Conservation (phyloP, 2,329 filamentous ascomycete genomes). For the Neophaeococcomyces mojaviensis region DNA sequence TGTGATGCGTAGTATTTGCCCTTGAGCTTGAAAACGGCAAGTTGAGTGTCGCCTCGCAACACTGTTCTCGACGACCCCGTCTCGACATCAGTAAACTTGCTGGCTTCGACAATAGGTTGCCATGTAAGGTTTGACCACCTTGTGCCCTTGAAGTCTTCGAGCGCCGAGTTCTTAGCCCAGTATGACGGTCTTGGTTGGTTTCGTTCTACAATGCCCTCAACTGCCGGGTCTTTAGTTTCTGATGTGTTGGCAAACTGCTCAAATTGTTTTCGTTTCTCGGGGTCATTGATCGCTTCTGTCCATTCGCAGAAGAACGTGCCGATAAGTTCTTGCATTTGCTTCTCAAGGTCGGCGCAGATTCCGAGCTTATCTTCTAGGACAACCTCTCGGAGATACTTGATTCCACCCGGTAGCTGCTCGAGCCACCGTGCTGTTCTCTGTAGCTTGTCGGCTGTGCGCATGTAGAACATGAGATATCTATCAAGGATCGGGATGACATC, state of each 20-base stretch:
- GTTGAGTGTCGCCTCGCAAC: constrained; percentile 81
- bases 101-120: constrained; percentile 69
- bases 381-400: constrained; percentile 74
- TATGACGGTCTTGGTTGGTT: constrained; percentile 66
- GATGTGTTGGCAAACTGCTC: constrained; percentile 75
- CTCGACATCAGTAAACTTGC: constrained; percentile 61
- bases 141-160: constrained; percentile 64
- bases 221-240: constrained; percentile 55
- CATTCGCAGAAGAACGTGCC: constrained; percentile 85
- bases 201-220: constrained; percentile 66
- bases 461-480: constrained; percentile 87
- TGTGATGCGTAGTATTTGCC: constrained; percentile 78
- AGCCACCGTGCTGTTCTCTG: constrained; percentile 86
- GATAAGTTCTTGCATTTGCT: constrained; percentile 80
- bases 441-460: constrained; percentile 82
- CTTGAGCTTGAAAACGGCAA: constrained; percentile 76
- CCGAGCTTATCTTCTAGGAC: constrained; percentile 79
- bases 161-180: constrained; percentile 64
- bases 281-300: constrained; percentile 70
- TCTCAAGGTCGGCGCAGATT: constrained; percentile 74
- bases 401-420: constrained; percentile 73
- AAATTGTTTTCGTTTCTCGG: constrained; percentile 62
- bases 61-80: constrained; percentile 69
- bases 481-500: constrained; percentile 79
- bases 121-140: constrained; percentile 61